Evolutionary conservation across 306 rosid genomes (phyloP), one percentile per base, ranked within the genome.

Genomic region (Rubus parviflorus): DNA sequence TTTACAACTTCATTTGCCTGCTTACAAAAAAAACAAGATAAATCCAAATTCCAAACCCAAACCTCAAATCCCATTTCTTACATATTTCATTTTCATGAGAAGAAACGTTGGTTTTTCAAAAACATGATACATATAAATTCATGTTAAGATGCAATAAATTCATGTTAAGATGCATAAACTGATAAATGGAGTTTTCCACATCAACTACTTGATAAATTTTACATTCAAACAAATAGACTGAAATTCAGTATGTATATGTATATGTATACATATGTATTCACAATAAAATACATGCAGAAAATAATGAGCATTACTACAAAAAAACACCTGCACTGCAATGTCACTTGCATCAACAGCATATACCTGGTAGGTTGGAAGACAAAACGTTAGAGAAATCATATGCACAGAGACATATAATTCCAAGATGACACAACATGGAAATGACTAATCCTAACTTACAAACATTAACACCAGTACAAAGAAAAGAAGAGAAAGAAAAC

Each of bases 331-430:
- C 77, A 90, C 71, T 17, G 98, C 98, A 86, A 95, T 92, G 74
- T 90, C 97, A 89, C 98, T 95, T 64, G 98, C 98, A 87, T 95
- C 98, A 81, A 95, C 91, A 54, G 98, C 98, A 86, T 95, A 92
- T 46, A 95, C 98, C 98, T 95, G 83, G 66, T 40, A 71, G 58
- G 52, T 72, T 38, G 76, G 22, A 35, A 74, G 47, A 79, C 58
- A 79, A 35, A 82, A 81, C 68, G 82, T 80, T 80, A 63, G 56
- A 70, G 14, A 72, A 73, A 62, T 56, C 66, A 67, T 70, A 81
- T 30, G 6, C 57, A 63, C 37, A 68, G 56, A 25, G 19, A 4
- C 37, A 51, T 20, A 52, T 52, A 63, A 62, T 16, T 37, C 43
- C 66, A 60, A 37, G 25, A 58, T 3, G 20, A 57, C 30, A 77